Evolutionary conservation across 352 stramenopile genomes (phyloP).

Genomic region (Pythium phragmitis): DNA sequence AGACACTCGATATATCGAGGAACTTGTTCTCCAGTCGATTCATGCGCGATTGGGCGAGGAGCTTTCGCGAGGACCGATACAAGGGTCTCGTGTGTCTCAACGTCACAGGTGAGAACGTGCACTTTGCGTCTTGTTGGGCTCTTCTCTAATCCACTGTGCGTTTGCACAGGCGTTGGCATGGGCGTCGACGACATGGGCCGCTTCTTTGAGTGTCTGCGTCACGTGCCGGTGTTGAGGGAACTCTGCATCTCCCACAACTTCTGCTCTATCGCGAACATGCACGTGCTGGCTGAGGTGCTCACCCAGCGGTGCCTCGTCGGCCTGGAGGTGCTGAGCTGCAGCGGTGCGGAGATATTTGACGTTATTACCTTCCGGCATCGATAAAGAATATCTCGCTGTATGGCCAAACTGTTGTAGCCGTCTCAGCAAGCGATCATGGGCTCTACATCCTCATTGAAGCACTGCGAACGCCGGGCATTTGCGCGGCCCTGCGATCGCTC

Average conservation of each 20-base stretch:
- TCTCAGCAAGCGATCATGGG: constrained; percentile 10
- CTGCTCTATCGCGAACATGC: constrained; percentile 34
- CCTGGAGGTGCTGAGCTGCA: constrained; percentile 41
- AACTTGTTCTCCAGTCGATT: constrained; percentile 64
- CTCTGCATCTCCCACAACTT: constrained; percentile 50
- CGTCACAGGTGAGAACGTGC: constrained; percentile 38
- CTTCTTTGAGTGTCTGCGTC: constrained; percentile 45
- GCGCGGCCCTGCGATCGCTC: constrained; percentile 2
- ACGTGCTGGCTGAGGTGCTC: constrained; percentile 34
- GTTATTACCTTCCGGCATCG: neutral
- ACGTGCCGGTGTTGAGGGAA: constrained; percentile 27
- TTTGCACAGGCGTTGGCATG: constrained; percentile 36
- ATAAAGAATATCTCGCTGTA: neutral
- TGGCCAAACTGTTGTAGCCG: constrained; percentile 3
- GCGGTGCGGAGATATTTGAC: constrained; percentile 20
- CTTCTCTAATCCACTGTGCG: neutral
- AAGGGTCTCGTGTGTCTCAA: constrained; percentile 33
- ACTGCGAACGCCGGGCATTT: neutral
- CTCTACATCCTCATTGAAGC: constrained; percentile 14
- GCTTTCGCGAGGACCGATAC: constrained; percentile 54
- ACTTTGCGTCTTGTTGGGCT: neutral
- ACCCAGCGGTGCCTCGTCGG: constrained; percentile 1
- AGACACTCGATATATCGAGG: constrained; percentile 31
- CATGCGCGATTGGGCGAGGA: constrained; percentile 51
- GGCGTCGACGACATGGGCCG: constrained; percentile 54